Evolutionary conservation across 768 basidiomycete genomes (phyloP), one percentile per base, ranked within the genome.

Genomic region (Coprinopsis strossmayeri): DNA sequence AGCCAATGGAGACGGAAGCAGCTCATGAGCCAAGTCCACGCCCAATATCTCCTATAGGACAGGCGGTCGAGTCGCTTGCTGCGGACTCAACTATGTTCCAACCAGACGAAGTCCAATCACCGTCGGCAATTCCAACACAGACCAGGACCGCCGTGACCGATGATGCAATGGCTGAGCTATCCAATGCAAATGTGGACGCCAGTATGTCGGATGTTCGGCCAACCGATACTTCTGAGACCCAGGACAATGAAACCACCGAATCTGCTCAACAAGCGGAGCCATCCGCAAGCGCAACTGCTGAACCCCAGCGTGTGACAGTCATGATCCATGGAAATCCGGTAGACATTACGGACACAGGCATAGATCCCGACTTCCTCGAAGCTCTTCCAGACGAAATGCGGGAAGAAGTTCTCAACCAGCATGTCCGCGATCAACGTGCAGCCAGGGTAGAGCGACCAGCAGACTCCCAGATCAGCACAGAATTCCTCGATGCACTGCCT

Each of bases 301-400:
- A 59, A n/a, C 60, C 70, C 30, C 74, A 82, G 54, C 82, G 96
- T 28, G 75, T 95, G 23, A 91, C 89, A 1, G 87, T 99, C 59
- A 77, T 81, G 68, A 91, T 99, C 46, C 90, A 93, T 64, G 96
- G 96, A 45, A 89, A 81, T 54, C 74, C 84, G 5, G 91, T 98
- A 23, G 96, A 99, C 61, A 99, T 99, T 62, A 99, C 96, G 2
- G 93, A 98, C 58, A 95, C 93, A 30, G 96, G 96, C 3, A 97
- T 99, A 60, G 96, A 99, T 62, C 91, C 94, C 1, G 93, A 91
- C 3, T 99, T 99, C 77, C 71, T 99, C 49, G 93, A 97, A 67
- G 96, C 96, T 21, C 69, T 99, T 7, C 96, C 96, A 0, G 96
- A 99, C 61, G 95, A 98, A 55, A 98, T 99, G 87, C 82, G 96